These are phyloP conservation scores for Arabis alpina DNA, from an alignment of 345 rosid species.

Conservation along the genomic window DNA sequence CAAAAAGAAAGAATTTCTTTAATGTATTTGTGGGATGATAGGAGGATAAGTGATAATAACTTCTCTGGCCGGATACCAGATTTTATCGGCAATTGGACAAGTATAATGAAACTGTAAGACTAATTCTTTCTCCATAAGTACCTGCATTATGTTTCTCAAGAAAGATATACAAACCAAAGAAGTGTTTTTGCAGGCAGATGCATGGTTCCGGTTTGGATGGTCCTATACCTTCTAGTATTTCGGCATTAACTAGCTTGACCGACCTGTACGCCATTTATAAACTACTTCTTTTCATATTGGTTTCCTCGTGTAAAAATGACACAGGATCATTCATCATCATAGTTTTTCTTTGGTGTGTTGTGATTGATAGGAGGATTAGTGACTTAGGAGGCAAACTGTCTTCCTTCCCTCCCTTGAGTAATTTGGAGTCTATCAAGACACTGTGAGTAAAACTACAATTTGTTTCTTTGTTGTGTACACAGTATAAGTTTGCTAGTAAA, in stretches of 20 bases:
- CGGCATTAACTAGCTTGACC: conserved; percentile 59
- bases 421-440: conserved; percentile 66
- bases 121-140: neutral
- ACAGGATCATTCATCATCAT: conserved; percentile 16
- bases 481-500: neutral
- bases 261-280: conserved; percentile 66
- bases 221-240: conserved; percentile 74
- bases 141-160: conserved; percentile 7
- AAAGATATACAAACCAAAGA: conserved; percentile 3
- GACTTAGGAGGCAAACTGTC: conserved; percentile 66
- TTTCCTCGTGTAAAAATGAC: neutral
- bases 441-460: conserved; percentile 57
- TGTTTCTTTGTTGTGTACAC: neutral
- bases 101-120: conserved; percentile 70
- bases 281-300: conserved; percentile 8
- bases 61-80: conserved; percentile 73
- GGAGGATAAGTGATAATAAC: conserved; percentile 80
- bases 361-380: conserved; percentile 66
- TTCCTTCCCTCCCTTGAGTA: conserved; percentile 58
- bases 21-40: conserved; percentile 31
- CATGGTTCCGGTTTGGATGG: conserved; percentile 79
- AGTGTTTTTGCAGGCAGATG: conserved; percentile 59
- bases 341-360: conserved; percentile 17
- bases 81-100: conserved; percentile 66
- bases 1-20: neutral